These are phyloP conservation scores for Umbelopsis vinacea DNA, from an alignment of 192 early-diverging fungal genomes.

Conservation along the genomic window DNA sequence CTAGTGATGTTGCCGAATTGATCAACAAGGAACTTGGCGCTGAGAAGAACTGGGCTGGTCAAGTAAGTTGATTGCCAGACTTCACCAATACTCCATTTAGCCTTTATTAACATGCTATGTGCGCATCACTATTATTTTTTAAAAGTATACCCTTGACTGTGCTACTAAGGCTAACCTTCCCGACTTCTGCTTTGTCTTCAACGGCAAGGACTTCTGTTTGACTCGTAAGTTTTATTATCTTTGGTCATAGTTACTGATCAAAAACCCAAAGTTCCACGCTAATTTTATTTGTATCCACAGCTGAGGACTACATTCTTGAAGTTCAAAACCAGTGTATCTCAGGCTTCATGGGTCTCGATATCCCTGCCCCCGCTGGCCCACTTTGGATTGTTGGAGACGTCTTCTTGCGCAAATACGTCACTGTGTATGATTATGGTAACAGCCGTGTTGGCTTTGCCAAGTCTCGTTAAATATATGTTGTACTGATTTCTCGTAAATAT, in stretches of 20 bases:
- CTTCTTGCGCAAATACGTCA: slow-evolving; percentile 85
- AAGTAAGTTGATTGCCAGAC: slow-evolving; percentile 29
- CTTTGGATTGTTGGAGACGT: slow-evolving; percentile 68
- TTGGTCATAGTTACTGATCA: not conserved
- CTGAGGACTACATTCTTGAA: slow-evolving; percentile 68
- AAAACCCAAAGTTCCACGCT: not conserved
- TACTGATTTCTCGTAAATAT: not conserved
- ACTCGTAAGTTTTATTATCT: slow-evolving; percentile 31
- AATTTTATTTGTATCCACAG: slow-evolving; percentile 33
- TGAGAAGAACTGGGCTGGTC: slow-evolving; percentile 89
- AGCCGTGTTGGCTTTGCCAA: slow-evolving; percentile 71
- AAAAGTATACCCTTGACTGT: slow-evolving; percentile 77
- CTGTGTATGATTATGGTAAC: slow-evolving; percentile 71
- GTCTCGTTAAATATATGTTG: not conserved
- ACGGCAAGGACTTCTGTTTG: slow-evolving; percentile 58
- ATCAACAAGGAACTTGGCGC: slow-evolving; percentile 93
- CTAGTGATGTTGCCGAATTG: slow-evolving; percentile 77
- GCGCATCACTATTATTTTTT: not conserved
- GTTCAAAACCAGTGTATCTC: slow-evolving; percentile 74
- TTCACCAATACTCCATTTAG: not conserved
- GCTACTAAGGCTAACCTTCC: slow-evolving; percentile 72
- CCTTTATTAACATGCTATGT: not conserved
- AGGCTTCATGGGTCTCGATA: slow-evolving; percentile 92
- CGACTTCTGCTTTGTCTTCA: slow-evolving; percentile 72
- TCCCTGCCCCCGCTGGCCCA: slow-evolving; percentile 61